Evolutionary conservation across 148 eudicot genomes (phyloP).

Genomic region (Vaccinium macrocarpon): DNA sequence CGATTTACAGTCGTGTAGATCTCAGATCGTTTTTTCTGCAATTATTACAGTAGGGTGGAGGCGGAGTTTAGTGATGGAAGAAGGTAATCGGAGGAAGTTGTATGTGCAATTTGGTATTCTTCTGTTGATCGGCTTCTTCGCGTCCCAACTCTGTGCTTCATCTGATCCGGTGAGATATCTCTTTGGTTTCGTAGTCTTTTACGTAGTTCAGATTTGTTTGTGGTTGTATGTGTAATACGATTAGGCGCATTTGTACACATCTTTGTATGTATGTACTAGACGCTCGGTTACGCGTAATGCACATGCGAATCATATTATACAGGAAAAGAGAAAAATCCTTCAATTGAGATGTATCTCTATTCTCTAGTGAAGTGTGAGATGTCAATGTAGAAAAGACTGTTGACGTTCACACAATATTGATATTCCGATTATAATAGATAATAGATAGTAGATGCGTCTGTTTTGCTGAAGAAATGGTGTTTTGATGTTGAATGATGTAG

Average conservation of each 20-base stretch:
- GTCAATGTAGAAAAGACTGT: background rate
- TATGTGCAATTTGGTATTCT: constrained; percentile 30
- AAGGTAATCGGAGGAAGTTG: constrained; percentile 26
- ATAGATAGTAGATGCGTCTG: background rate
- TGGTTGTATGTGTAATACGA: background rate
- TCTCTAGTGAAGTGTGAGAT: background rate
- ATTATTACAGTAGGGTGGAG: background rate
- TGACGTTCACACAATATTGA: background rate
- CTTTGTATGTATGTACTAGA: background rate
- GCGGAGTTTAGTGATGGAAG: constrained; percentile 38
- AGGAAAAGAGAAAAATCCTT: too few species aligned
- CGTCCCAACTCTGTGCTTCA: constrained; percentile 46
- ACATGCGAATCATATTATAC: background rate
- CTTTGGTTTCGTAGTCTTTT: background rate
- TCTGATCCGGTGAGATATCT: constrained; percentile 50
- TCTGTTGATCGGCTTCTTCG: constrained; percentile 38
- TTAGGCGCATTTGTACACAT: background rate
- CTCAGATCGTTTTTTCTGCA: background rate
- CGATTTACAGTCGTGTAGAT: background rate
- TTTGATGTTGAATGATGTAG: constrained; percentile 28
- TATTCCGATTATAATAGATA: background rate
- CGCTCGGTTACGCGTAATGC: background rate
- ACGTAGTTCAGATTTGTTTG: background rate
- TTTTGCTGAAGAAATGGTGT: constrained; percentile 10
- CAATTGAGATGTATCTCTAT: background rate